Conservation (phyloP, 345 rosid genomes). For the Firmiana major region DNA sequence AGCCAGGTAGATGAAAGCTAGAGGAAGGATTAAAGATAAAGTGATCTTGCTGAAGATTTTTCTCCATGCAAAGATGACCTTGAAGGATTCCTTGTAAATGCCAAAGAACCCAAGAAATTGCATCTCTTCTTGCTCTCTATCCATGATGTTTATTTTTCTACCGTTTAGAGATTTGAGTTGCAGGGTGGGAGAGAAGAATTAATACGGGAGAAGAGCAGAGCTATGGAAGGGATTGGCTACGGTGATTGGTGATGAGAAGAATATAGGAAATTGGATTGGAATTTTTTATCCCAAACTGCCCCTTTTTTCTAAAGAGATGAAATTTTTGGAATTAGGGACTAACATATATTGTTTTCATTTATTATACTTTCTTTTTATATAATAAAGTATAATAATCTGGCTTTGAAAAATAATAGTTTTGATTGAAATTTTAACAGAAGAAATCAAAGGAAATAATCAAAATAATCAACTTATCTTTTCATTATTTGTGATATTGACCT, state of each 20-base stretch:
- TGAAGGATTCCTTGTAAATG: slow-evolving; percentile 44
- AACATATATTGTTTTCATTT: too few species aligned
- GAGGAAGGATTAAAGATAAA: slow-evolving; percentile 50
- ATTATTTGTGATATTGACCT: too few species aligned
- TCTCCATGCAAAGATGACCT: slow-evolving; percentile 36
- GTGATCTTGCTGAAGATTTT: slow-evolving; percentile 51
- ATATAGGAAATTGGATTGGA: slow-evolving; percentile 1
- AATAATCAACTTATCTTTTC: too few species aligned
- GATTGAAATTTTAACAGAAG: too few species aligned
- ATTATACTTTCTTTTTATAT: too few species aligned
- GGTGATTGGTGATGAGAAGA: not conserved
- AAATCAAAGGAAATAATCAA: not conserved
- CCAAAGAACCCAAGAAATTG: slow-evolving; percentile 48
- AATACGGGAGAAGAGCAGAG: not conserved
- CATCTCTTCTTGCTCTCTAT: slow-evolving; percentile 59
- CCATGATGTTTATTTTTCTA: slow-evolving; percentile 31
- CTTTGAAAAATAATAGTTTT: too few species aligned
- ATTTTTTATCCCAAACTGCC: not conserved
- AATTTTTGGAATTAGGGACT: too few species aligned
- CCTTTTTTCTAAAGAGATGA: not conserved
- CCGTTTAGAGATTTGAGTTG: not conserved
- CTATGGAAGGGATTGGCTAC: not conserved
- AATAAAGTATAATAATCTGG: too few species aligned
- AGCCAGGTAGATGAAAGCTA: slow-evolving; percentile 49
- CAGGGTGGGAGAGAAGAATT: not conserved